Base-by-base conservation (phyloP, 2,329 filamentous ascomycete genomes). In the Aspergillus ochraceus region DNA sequence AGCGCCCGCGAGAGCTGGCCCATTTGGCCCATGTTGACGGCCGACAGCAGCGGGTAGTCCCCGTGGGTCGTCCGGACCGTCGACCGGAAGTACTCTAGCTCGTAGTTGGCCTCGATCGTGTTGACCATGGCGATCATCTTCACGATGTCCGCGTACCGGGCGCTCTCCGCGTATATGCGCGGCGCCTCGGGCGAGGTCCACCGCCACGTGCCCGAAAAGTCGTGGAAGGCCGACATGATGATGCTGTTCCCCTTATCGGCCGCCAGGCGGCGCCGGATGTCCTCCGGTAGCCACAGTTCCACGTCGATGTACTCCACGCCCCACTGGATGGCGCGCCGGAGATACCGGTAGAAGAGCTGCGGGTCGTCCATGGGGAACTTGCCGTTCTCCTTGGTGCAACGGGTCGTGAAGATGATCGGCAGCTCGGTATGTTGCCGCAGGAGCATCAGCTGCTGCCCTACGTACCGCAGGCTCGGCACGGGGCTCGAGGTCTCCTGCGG, bases 211-310 rank as follows among this genome's bases (percentile, higher is more conserved):
- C 91, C 90, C 0, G 90, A 92, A 70, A 94, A 94, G 77, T 95
- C 91, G 73, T 96, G 92, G 70, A 94, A 95, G 12, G 92, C 91
- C n/a, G 91, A 94, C 80, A 96, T 92, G 75, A 96, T 92, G 65
- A 88, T 89, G 69, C 89, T 94, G 75, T 87, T 90, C 2, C 91
- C 91, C 65, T 89, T 88, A 56, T 85, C 83, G 66, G 89, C 85
- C 55, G 86, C 89, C 10, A 96, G 77, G 60, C 80, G 83, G 63
- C 82, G 82, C 63, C 91, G 83, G 58, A 96, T 90, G 6, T 85
- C 80, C 71, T 93, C 90, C 1, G 91, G 91, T 42, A 96, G 83
- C 90, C 91, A 95, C 45, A 96, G 78, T 78, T 96, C 91, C 55
- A 96, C 91, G 69, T 96, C 91, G 63, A 96, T 89, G 71, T 96